phyloP scores from a whole-genome alignment of 148 eudicot genomes.

The Talinum fruticosum region DNA sequence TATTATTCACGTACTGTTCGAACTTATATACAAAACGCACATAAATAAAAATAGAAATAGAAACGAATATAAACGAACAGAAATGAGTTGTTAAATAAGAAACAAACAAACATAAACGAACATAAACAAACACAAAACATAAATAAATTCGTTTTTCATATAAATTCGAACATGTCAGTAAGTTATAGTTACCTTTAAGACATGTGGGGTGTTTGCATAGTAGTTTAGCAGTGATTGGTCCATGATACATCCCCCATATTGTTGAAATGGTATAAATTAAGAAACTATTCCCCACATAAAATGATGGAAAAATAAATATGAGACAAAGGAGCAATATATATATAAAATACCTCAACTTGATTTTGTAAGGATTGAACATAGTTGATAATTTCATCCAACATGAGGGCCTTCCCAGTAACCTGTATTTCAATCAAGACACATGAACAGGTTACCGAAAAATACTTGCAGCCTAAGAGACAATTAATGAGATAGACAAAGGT shows the following conservation, averaged over 20 bases:
- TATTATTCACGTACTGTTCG: no score
- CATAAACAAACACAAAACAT: no score
- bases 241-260: background rate
- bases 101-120: no score
- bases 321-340: background rate
- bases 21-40: no score
- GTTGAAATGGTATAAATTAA: background rate
- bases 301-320: background rate
- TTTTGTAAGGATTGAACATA: conserved; percentile 77
- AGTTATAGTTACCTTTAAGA: background rate
- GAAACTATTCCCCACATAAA: conserved; percentile 2
- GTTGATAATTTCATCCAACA: conserved; percentile 88
- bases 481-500: background rate
- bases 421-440: conserved; percentile 27
- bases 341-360: conserved; percentile 62
- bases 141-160: no score
- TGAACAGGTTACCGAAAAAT: conserved; percentile 16
- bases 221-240: background rate
- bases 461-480: background rate
- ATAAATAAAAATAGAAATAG: no score
- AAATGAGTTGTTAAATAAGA: no score
- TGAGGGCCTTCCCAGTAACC: conserved; percentile 91
- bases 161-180: no score
- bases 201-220: conserved; percentile 1
- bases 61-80: no score